Percentiles rank a stretch among this genome's conserved stretches.
These are phyloP conservation scores for Wallacemonas sp. DNA, from an alignment of 208 protist species.

Conservation along the genomic window DNA sequence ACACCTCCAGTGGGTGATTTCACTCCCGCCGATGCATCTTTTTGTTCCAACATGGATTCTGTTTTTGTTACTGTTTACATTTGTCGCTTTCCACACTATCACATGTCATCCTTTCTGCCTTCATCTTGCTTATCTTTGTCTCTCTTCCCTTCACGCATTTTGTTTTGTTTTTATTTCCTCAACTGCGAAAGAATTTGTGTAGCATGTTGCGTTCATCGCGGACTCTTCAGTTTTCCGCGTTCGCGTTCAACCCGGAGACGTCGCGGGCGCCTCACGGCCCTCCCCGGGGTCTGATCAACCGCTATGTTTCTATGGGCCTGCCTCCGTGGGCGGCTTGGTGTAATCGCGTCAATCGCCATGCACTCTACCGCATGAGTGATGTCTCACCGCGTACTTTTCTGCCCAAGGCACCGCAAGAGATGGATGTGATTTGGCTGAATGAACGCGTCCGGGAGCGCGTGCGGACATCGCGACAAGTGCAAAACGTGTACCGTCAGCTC, in stretches of 20 bases:
- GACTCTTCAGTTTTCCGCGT: slow-evolving; percentile 65
- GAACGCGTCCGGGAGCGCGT: slow-evolving; percentile 88
- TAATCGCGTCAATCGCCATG: slow-evolving; percentile 79
- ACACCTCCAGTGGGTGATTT: too few species aligned
- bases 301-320: slow-evolving; percentile 88
- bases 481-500: slow-evolving; percentile 89
- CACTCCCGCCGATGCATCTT: too few species aligned
- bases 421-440: slow-evolving; percentile 93
- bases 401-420: slow-evolving; percentile 79
- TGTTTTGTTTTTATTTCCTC: not conserved
- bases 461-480: slow-evolving; percentile 82
- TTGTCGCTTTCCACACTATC: too few species aligned
- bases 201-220: slow-evolving; percentile 43
- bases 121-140: not conserved
- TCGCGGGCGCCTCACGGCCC: slow-evolving; percentile 77
- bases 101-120: not conserved
- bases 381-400: slow-evolving; percentile 72
- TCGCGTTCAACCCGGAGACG: slow-evolving; percentile 84
- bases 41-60: too few species aligned
- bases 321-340: slow-evolving; percentile 92
- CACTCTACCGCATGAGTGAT: slow-evolving; percentile 86
- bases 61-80: too few species aligned
- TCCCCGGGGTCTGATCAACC: slow-evolving; percentile 85
- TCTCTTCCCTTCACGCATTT: slow-evolving; percentile 9
- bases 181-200: not conserved